Evolutionary conservation across 1,284 basidiomycete species (phyloP).

Genomic region (Coniophora puteana): DNA sequence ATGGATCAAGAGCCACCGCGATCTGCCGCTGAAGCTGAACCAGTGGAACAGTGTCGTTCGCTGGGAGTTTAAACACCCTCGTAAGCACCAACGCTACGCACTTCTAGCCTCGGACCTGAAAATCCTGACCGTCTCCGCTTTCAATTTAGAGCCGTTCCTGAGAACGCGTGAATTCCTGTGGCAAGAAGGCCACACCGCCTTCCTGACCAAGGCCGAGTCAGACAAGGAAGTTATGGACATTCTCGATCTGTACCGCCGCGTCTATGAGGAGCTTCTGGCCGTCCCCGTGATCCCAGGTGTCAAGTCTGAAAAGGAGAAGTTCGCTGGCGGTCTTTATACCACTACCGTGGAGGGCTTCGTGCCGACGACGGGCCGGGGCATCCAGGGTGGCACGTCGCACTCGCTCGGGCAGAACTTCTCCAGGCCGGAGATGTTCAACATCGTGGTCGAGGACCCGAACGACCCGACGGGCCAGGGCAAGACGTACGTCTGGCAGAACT

Average conservation of each 20-base stretch:
- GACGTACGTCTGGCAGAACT: slow-evolving; percentile 95
- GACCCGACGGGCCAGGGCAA: slow-evolving; percentile 67
- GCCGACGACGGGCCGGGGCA: slow-evolving; percentile 94
- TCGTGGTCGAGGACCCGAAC: slow-evolving; percentile 92
- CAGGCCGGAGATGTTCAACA: slow-evolving; percentile 95
- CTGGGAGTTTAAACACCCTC: slow-evolving; percentile 99
- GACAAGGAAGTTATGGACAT: slow-evolving; percentile 92
- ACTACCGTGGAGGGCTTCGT: slow-evolving; percentile 99
- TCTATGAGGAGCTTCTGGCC: slow-evolving; percentile 97
- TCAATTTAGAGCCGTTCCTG: slow-evolving; percentile 83
- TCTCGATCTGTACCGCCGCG: slow-evolving; percentile 91
- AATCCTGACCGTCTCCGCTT: slow-evolving; percentile 2
- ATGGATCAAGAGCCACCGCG: slow-evolving; percentile 98
- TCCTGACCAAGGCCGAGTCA: slow-evolving; percentile 86
- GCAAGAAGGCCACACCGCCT: slow-evolving; percentile 99
- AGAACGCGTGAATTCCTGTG: slow-evolving; percentile 99
- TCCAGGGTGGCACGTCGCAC: slow-evolving; percentile 97
- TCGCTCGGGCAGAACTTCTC: slow-evolving; percentile 99
- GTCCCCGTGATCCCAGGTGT: slow-evolving; percentile 96
- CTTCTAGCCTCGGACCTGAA: slow-evolving; percentile 2
- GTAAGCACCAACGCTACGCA: slow-evolving; percentile 33
- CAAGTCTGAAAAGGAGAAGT: slow-evolving; percentile 99
- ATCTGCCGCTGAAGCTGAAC: slow-evolving; percentile 96
- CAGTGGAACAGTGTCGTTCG: slow-evolving; percentile 99
- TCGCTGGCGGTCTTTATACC: slow-evolving; percentile 97